Evolutionary conservation across 2,329 filamentous ascomycete species (phyloP).

Genomic region (Didymella segeticola): DNA sequence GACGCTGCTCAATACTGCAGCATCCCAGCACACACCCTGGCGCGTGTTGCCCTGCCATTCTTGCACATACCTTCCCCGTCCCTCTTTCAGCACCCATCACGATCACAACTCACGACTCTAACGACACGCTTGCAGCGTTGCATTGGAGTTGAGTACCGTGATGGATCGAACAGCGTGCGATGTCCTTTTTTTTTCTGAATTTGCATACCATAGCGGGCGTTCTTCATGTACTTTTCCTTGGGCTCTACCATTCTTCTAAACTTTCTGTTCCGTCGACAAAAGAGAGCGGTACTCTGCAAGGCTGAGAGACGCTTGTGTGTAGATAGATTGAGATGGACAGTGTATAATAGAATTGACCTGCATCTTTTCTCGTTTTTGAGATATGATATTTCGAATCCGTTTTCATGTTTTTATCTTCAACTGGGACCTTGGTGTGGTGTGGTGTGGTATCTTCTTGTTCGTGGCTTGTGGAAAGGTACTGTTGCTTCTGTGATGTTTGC

Average conservation of each 20-base stretch:
- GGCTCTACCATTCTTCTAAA: too few relatives aligned
- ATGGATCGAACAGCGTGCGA: not conserved
- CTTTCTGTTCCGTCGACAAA: too few relatives aligned
- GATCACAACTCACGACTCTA: constrained; percentile 13
- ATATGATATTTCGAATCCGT: too few relatives aligned
- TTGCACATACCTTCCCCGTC: constrained; percentile 18
- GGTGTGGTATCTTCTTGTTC: too few relatives aligned
- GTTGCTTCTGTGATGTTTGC: too few relatives aligned
- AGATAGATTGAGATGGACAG: constrained; percentile 6
- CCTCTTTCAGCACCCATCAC: constrained; percentile 9
- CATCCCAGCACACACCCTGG: not conserved
- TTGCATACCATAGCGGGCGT: not conserved
- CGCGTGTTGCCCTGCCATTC: constrained; percentile 6
- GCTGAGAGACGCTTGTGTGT: not conserved
- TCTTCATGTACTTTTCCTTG: too few relatives aligned
- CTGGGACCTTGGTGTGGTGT: too few relatives aligned
- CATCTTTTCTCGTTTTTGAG: not conserved
- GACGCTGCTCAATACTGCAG: not conserved
- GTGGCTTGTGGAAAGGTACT: too few relatives aligned
- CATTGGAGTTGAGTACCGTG: not conserved
- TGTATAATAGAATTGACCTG: constrained; percentile 6
- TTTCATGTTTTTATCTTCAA: too few relatives aligned
- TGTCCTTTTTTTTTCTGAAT: not conserved
- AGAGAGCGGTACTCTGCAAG: not conserved
- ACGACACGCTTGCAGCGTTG: constrained; percentile 10